Conservation (phyloP, 139 green algal species). For the Chlamydomonas asymmetrica region DNA sequence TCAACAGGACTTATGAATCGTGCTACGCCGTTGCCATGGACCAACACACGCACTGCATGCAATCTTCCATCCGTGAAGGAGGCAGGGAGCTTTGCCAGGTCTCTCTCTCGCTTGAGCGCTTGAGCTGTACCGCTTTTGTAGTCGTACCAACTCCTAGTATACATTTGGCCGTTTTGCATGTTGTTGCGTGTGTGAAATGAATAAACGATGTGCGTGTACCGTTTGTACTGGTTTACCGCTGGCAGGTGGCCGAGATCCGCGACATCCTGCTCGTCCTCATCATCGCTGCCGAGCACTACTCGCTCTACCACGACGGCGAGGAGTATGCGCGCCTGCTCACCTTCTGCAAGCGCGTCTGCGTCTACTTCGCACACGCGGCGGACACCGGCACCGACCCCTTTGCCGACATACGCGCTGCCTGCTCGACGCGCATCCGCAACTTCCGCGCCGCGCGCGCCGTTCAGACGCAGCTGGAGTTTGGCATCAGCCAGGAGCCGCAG, state of each 20-base stretch:
- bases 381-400: conserved; percentile 30
- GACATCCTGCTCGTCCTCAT: conserved; percentile 57
- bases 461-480: conserved; percentile 14
- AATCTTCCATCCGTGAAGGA: too few species aligned
- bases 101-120: too few species aligned
- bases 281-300: conserved; percentile 48
- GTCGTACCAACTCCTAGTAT: background rate
- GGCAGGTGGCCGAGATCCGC: conserved; percentile 42
- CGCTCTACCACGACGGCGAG: conserved; percentile 32
- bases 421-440: conserved; percentile 38
- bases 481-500: conserved; percentile 16
- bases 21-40: too few species aligned
- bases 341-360: conserved; percentile 49
- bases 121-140: too few species aligned
- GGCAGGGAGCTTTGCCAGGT: too few species aligned
- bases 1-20: too few species aligned
- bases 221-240: background rate
- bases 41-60: too few species aligned
- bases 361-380: conserved; percentile 13
- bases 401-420: conserved; percentile 37
- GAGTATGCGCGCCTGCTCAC: conserved; percentile 47
- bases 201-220: too few species aligned
- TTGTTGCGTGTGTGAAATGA: conserved; percentile 17
- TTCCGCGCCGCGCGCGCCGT: conserved; percentile 26
- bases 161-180: background rate